These are phyloP conservation scores for Penicillium sp. DNA, from an alignment of 2,329 filamentous ascomycete genomes.

Conservation along the genomic window DNA sequence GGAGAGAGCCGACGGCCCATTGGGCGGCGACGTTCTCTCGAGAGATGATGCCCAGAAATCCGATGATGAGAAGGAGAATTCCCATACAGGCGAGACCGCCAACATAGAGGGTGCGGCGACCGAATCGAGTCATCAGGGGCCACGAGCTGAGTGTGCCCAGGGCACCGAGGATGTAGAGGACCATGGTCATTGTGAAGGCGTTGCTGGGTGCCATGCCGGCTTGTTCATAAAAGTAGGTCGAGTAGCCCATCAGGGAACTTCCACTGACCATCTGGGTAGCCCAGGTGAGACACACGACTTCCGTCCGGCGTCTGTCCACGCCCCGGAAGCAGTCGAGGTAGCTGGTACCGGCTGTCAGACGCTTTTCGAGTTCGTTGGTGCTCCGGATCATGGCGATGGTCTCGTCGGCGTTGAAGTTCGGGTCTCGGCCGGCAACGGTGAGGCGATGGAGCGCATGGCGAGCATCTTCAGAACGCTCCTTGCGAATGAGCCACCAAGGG, in stretches of 20 bases:
- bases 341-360: not conserved
- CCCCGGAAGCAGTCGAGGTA: conserved; percentile 8
- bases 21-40: conserved; percentile 26
- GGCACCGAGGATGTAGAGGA: conserved; percentile 47
- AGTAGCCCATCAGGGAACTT: conserved; percentile 26
- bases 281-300: conserved; percentile 7
- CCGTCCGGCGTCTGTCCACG: conserved; percentile 5
- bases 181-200: conserved; percentile 20
- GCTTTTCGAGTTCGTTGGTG: conserved; percentile 7
- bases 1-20: conserved; percentile 41
- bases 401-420: conserved; percentile 58
- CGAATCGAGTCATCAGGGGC: conserved; percentile 38
- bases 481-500: conserved; percentile 38
- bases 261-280: conserved; percentile 27
- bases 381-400: conserved; percentile 9
- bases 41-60: conserved; percentile 18
- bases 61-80: conserved; percentile 21
- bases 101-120: not conserved
- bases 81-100: not conserved
- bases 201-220: conserved; percentile 12
- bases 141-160: conserved; percentile 49
- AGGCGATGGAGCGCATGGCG: conserved; percentile 37
- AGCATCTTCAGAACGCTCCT: conserved; percentile 37
- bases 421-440: conserved; percentile 44
- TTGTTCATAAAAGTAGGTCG: conserved; percentile 33